A percentile compares a stretch with the other conserved stretches of the same genome.
Evolutionary conservation across 2,329 filamentous ascomycete species (phyloP).

Genomic region (Sporothrix variecibatus): DNA sequence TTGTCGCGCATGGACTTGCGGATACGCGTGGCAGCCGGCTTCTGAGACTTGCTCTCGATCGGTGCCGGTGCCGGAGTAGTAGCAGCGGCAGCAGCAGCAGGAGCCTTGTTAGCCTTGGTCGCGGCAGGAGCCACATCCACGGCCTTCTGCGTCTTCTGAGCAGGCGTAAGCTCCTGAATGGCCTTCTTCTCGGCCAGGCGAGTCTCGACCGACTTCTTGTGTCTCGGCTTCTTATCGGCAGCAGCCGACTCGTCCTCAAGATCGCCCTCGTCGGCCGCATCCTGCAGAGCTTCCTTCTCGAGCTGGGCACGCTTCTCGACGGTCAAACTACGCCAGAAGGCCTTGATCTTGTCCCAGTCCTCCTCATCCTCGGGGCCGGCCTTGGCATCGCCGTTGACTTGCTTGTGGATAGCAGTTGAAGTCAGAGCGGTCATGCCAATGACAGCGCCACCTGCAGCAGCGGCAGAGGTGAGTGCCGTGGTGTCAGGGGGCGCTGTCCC

Average conservation of each 20-base stretch:
- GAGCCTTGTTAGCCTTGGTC: background rate
- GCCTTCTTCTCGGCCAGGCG: slow-evolving; percentile 44
- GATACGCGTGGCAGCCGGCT: slow-evolving; percentile 29
- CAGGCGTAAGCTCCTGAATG: slow-evolving; percentile 38
- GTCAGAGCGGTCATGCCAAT: slow-evolving; percentile 6
- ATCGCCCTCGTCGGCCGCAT: slow-evolving; percentile 53
- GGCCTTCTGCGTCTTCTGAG: background rate
- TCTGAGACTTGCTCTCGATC: background rate
- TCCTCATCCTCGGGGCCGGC: slow-evolving; percentile 29
- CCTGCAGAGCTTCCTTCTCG: slow-evolving; percentile 58
- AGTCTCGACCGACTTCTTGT: slow-evolving; percentile 46
- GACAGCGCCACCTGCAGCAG: background rate
- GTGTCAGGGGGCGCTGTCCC: background rate
- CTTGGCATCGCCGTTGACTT: background rate
- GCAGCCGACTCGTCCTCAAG: slow-evolving; percentile 42
- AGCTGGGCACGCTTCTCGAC: slow-evolving; percentile 63
- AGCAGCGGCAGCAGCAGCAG: slow-evolving; percentile 30
- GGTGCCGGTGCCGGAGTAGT: slow-evolving; percentile 31
- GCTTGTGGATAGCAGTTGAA: slow-evolving; percentile 1
- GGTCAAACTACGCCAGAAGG: slow-evolving; percentile 69
- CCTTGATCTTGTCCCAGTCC: slow-evolving; percentile 69
- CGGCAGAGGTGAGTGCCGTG: background rate
- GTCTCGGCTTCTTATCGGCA: slow-evolving; percentile 42
- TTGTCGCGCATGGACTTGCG: slow-evolving; percentile 23
- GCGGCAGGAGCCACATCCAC: background rate